Evolutionary conservation across 139 green algal genomes (phyloP).

Genomic region (Microglena sp.): DNA sequence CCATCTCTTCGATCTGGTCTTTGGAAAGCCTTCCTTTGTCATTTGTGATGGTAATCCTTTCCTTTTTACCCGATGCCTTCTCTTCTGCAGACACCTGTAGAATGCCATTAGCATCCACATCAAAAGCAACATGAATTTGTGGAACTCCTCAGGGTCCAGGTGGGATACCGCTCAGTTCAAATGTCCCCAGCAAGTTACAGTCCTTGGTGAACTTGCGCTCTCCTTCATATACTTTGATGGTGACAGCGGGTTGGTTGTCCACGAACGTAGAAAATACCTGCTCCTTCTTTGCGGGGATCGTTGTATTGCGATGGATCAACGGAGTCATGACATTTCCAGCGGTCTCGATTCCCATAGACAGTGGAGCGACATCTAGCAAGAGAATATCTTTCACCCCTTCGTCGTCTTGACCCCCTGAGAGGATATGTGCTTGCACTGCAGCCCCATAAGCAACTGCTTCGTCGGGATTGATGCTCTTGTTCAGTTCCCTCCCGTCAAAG

Average conservation of each 20-base stretch:
- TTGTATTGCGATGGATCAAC: constrained; percentile 78
- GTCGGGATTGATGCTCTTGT: constrained; percentile 87
- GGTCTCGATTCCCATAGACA: constrained; percentile 83
- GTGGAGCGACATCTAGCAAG: constrained; percentile 69
- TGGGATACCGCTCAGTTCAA: constrained; percentile 90
- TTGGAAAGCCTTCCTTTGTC: constrained; percentile 58
- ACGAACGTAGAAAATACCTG: constrained; percentile 37
- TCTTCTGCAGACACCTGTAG: constrained; percentile 84
- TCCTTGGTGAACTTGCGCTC: constrained; percentile 74
- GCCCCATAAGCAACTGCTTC: constrained; percentile 83
- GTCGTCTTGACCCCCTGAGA: constrained; percentile 36
- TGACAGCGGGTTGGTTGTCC: constrained; percentile 3
- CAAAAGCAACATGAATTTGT: constrained; percentile 89
- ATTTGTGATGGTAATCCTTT: constrained; percentile 79
- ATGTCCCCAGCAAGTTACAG: constrained; percentile 92
- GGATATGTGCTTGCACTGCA: constrained; percentile 68
- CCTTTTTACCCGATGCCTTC: constrained; percentile 87
- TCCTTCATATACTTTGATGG: constrained; percentile 65
- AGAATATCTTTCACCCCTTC: constrained; percentile 61
- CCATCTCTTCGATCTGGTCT: constrained; percentile 80
- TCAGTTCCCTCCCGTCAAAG: constrained; percentile 76
- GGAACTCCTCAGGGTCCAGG: constrained; percentile 89
- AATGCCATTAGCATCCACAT: constrained; percentile 96
- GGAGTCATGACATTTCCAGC: constrained; percentile 79
- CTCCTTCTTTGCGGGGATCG: constrained; percentile 81